Base-by-base conservation (phyloP, 1,284 basidiomycete genomes). In the Cryptococcus sp. region DNA sequence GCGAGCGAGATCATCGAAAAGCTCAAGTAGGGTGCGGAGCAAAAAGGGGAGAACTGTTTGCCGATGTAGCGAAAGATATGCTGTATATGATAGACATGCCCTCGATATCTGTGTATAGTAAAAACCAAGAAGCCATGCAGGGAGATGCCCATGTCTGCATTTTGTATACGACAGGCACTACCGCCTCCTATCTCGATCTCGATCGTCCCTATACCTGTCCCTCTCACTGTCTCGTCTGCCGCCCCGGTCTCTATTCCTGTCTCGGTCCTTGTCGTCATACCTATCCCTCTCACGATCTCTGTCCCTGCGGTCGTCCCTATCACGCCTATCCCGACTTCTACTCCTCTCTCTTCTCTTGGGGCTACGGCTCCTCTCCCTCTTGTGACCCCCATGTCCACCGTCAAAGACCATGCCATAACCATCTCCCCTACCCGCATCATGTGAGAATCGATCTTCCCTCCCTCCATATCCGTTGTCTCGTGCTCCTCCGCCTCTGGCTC, bases 1-100 rank as follows among this genome's bases (percentile, higher is more conserved):
- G 68, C 68, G 12, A 68, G 65, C 45, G 62, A 62, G 51, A 59
- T 61, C 59, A 70, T 70, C 42, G 66, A 66, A 10, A 62, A 66
- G 52, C 45, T 70, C 41, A 66, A 67, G 52, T 26, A 26, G n/a
- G 7, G 19, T 9, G 44, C 23, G 11, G n/a, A 45, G 16, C 5
- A 22, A 21, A 16, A 9, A 16, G 31, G 9, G 31, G 31, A 32
- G 31, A 32, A 9, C 9, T 32, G 31, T 32, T 9, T 32, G 35
- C 35, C 7, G 18, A 18, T 21, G 35, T 10, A 19, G 19, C 28
- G 28, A 14, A 31, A 7, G 28, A 31, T 31, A 31, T 31, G 28
- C 18, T 36, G 34, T 36, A 36, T 40, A 40, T 21, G 11, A 22
- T 23, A 40, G 38, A 21, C 19, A 22, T 24, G 18, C 38, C 22